Evolutionary conservation across 768 basidiomycete species (phyloP), one percentile per base, ranked within the genome.

Genomic region (Rhodosporidiobolus sp.): DNA sequence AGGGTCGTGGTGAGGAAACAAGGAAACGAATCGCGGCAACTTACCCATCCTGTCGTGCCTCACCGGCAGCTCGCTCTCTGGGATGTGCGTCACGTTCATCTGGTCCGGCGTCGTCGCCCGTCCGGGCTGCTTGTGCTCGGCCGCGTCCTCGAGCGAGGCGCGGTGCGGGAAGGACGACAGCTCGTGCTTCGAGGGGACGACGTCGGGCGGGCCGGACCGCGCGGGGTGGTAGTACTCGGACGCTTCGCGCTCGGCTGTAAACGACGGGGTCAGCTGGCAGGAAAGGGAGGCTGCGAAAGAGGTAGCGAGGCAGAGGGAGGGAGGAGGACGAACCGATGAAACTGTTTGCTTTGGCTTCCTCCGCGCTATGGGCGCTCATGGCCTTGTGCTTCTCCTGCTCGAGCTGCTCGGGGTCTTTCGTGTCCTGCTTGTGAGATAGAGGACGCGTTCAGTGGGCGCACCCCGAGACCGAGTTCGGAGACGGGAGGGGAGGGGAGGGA

Each of bases 121-220:
- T 7, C 62, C 57, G 3, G 55, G 45, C 50, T 65, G 50, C 16
- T 55, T 6, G 19, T 50, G 53, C 19, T 72, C 35, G 1, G 66
- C 71, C 0, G 66, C 71, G 11, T 59, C 71, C 28, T 45, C 56
- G 38, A 72, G 63, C 43, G 71, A 20, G 4, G 45, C 52, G 35
- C 71, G 71, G 28, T 64, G 71, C 34, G 66, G 62, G 20, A 72
- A 22, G 22, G 50, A 59, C 4, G 66, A 67, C 43, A 68, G 71
- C 30, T 60, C 49, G 34, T 52, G 30, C 30, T 10, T 10, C n/a
- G 49, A 14, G 35, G 58, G 38, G 59, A 48, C 14, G 24, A 24
- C 17, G 6, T 48, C 58, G 38, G 65, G 71, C 10, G 71, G 58
- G 7, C 65, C 65, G 52, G 58, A 58, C 22, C 49, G 50, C 0